Evolutionary conservation across 2,329 filamentous ascomycete genomes (phyloP), one percentile per base, ranked within the genome.

Genomic region (Colletotrichum abscissum): DNA sequence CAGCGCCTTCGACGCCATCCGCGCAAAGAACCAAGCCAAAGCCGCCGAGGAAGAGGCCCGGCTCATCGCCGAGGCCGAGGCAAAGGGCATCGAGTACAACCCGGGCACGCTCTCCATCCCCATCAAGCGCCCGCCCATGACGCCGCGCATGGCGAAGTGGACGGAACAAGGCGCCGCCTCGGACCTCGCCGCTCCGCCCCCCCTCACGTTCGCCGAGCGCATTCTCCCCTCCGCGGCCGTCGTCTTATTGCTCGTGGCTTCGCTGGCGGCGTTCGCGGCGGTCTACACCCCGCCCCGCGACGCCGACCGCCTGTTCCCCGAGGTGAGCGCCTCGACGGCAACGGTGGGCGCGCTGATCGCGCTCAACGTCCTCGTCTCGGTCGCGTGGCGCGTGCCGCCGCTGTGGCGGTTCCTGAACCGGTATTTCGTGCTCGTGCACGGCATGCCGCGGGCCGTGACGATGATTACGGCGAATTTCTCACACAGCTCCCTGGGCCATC

Each of bases 401-500:
- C 77, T 91, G 35, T 96, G 92, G 92, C 82, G 84, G 14, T 64
- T 90, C 19, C 82, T 95, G 76, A 95, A 94, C 82, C 89, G 86
- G 75, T 92, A 92, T 83, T 91, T 94, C 82, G 84, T 93, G 54
- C 81, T 92, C 46, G 84, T 91, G 9, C 87, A 92, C 7, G 92
- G 90, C 7, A 91, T 91, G 64, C 92, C 93, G 9, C 88, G 88
- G 74, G 88, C 92, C 4, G 71, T 90, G 24, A 88, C 89, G 75
- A 81, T 94, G 74, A 78, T 96, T 33, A 89, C 90, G 42, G 90
- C 90, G 76, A 84, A 90, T 63, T 94, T 95, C 83, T 93, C 91
- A 24, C 94, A 97, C 83, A 89, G 93, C 67, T 83, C 81, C 3
- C 76, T 91, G 22, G 78, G 81, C 59, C 94, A 97, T 80, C 80